Base-by-base conservation (phyloP, 2,329 filamentous ascomycete species). In the Fusarium sp. region DNA sequence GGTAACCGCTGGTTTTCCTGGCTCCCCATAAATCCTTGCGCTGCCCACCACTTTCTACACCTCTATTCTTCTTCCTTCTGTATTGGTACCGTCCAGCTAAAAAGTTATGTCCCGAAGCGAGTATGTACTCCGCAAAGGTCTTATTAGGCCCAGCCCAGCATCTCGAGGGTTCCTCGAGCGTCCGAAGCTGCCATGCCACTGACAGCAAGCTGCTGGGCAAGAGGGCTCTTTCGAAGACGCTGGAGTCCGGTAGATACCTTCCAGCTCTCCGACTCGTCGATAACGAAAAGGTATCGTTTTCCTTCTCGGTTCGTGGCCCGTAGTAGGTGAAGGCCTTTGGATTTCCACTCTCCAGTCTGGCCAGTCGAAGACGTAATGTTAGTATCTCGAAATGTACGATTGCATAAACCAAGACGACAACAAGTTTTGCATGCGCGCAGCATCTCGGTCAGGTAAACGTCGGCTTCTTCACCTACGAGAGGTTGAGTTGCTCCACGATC, bases 241-340 rank as follows among this genome's bases (percentile, higher is more conserved):
- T 91, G 88, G 74, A 93, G 79, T 5, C 89, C 90, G 40, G 88
- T 83, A 3, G 89, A 86, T 30, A 93, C 83, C 85, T 93, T 93
- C 91, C 91, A 93, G 33, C 87, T 87, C 79, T 93, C 91, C 69
- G 89, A 86, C 78, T 92, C 90, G 44, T 86, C 84, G 38, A 93
- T 82, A 15, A 93, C 86, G 77, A 93, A 92, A 40, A 93, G 80
- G 77, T 89, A 92, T 40, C 90, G 86, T 82, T 91, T 91, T 47
- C 89, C 89, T 68, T 92, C 90, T 73, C 91, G 89, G 77, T 93
- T 85, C 19, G 87, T 91, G 28, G 90, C 91, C 57, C 91, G 87
- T 64, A 93, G 81, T 15, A 93, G 80, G 79, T 93, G 91, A 59
- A 91, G 80, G 58, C 88, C 88, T 71, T 86, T 88, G 63, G 82